phyloP scores from a whole-genome alignment of 805 yeast genomes.

The Candida sanyiensis region DNA sequence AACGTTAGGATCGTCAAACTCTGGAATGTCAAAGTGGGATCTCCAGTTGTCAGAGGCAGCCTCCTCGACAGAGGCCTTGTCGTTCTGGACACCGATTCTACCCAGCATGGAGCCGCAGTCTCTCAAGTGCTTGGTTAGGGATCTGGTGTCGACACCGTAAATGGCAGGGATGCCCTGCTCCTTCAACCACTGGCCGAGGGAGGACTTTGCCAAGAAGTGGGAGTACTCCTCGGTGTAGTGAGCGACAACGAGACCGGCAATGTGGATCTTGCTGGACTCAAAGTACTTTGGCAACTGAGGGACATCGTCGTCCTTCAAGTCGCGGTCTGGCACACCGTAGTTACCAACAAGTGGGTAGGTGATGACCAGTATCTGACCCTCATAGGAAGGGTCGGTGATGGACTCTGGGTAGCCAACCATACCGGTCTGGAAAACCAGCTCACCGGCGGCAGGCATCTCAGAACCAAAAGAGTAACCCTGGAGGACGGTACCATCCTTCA shows the following conservation, averaged over 20 bases:
- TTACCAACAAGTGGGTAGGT: constrained; percentile 97
- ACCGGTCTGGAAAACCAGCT: constrained; percentile 98
- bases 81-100: constrained; percentile 65
- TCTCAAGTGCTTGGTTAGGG: constrained; percentile 88
- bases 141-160: constrained; percentile 96
- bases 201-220: constrained; percentile 87
- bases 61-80: constrained; percentile 27
- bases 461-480: constrained; percentile 99
- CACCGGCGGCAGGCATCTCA: constrained; percentile 84
- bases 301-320: constrained; percentile 65
- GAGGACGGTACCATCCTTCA: constrained; percentile 77
- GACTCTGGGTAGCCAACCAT: constrained; percentile 99
- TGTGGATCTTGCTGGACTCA: constrained; percentile 87
- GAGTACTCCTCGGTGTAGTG: constrained; percentile 95
- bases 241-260: constrained; percentile 95
- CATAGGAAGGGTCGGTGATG: constrained; percentile 96
- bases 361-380: constrained; percentile 94
- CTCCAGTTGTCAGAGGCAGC: constrained; percentile 47
- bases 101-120: constrained; percentile 91
- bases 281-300: constrained; percentile 82
- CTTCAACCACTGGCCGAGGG: constrained; percentile 90
- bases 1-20: constrained; percentile 90
- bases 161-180: constrained; percentile 91
- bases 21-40: constrained; percentile 63
- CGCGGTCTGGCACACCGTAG: constrained; percentile 96